These are phyloP conservation scores for Vanderwaltozyma tropicalis DNA, from an alignment of 805 yeast species.

Conservation along the genomic window DNA sequence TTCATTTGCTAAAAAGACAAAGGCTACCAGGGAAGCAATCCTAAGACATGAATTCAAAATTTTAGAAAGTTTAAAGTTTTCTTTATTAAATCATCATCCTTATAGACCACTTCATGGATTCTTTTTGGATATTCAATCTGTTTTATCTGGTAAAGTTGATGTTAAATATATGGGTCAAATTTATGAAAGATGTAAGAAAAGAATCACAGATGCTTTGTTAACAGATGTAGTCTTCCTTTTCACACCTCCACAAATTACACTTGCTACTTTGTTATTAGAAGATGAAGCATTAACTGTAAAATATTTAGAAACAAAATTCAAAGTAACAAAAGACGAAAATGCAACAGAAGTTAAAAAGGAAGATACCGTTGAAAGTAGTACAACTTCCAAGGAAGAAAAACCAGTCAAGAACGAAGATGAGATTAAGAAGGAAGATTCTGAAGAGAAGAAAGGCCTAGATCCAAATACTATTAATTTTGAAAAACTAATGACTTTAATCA, in stretches of 20 bases:
- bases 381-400: constrained; percentile 2
- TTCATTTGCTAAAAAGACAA: constrained; percentile 62
- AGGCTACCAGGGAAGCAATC: constrained; percentile 56
- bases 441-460: constrained; percentile 1
- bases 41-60: constrained; percentile 72
- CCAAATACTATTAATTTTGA: constrained; percentile 29
- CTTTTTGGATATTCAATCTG: constrained; percentile 75
- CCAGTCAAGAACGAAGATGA: constrained; percentile 7
- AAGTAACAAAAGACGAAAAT: constrained; percentile 11
- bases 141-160: constrained; percentile 36
- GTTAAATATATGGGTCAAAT: constrained; percentile 51
- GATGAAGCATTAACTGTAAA: constrained; percentile 54
- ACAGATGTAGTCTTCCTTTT: constrained; percentile 68
- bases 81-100: constrained; percentile 81
- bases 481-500: constrained; percentile 36
- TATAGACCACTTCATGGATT: constrained; percentile 88
- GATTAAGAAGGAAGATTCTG: constrained; percentile 2
- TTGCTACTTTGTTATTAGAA: constrained; percentile 66
- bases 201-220: constrained; percentile 56
- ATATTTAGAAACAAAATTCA: constrained; percentile 58
- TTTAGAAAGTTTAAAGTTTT: constrained; percentile 64
- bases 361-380: constrained; percentile 3
- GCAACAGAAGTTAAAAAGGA: constrained; percentile 7
- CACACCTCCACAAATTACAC: constrained; percentile 93
- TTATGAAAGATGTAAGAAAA: constrained; percentile 59